Conservation (phyloP, 2,329 filamentous ascomycete genomes). For the Fusarium domesticum region DNA sequence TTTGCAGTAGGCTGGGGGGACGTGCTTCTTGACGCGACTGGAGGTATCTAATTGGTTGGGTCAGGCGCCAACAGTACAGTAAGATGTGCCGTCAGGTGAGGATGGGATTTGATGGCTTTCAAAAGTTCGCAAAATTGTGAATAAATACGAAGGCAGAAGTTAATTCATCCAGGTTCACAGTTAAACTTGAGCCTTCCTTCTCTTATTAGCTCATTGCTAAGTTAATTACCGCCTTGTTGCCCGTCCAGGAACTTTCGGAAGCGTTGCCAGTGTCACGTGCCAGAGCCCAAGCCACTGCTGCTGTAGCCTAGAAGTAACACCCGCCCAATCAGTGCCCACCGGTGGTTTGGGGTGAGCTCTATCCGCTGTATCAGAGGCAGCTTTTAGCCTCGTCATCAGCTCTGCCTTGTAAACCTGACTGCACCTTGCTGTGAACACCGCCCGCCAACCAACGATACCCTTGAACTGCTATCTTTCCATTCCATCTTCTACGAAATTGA, state of each 20-base stretch:
- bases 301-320: constrained; percentile 8
- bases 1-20: constrained; percentile 22
- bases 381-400: constrained; percentile 56
- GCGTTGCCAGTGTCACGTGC: constrained; percentile 27
- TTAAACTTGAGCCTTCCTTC: not conserved
- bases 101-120: not conserved
- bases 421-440: constrained; percentile 18
- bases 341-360: constrained; percentile 25
- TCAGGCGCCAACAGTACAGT: constrained; percentile 7
- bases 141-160: not conserved
- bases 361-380: constrained; percentile 41
- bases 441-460: constrained; percentile 24
- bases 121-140: not conserved
- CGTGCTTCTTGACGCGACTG: constrained; percentile 14
- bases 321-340: constrained; percentile 28
- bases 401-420: constrained; percentile 31
- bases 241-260: constrained; percentile 20
- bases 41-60: constrained; percentile 22
- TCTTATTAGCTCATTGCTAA: not conserved
- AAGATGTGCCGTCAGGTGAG: not conserved
- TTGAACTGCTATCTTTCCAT: constrained; percentile 6
- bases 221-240: not conserved
- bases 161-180: not conserved
- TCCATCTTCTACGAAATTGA: constrained; percentile 12
- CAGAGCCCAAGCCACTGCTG: constrained; percentile 17